Percentiles rank a stretch among this genome's conserved stretches.
These are phyloP conservation scores for Boletus rubroflammeus DNA, from an alignment of 768 basidiomycete genomes.

Conservation along the genomic window DNA sequence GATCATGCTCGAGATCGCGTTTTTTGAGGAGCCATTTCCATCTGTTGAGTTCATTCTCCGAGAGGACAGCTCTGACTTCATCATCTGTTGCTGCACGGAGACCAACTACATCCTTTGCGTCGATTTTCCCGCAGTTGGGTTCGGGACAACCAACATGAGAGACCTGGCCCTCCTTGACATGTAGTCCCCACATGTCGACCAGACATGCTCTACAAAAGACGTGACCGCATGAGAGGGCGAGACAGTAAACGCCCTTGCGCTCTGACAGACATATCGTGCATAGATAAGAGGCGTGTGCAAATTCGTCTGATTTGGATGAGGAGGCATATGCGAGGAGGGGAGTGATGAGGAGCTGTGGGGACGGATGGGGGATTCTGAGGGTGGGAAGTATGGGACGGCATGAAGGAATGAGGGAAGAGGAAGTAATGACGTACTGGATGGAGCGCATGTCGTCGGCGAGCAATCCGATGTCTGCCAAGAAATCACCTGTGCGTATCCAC, in stretches of 20 bases:
- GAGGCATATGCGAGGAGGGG: constrained; percentile 49
- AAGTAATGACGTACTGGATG: constrained; percentile 19
- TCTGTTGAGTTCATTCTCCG: constrained; percentile 58
- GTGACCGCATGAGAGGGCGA: constrained; percentile 68
- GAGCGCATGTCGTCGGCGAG: constrained; percentile 31
- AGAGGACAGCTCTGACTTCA: constrained; percentile 69
- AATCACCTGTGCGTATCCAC: constrained; percentile 63
- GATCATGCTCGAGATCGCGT: constrained; percentile 71
- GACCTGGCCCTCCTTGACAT: constrained; percentile 77
- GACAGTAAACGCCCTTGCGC: constrained; percentile 71
- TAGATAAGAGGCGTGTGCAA: constrained; percentile 60
- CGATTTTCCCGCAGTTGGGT: constrained; percentile 64
- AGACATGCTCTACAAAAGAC: constrained; percentile 84
- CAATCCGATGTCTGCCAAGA: constrained; percentile 48
- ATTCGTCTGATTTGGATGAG: constrained; percentile 45
- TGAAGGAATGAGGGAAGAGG: constrained; percentile 30
- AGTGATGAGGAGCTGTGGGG: constrained; percentile 49
- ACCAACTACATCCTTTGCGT: constrained; percentile 22
- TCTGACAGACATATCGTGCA: constrained; percentile 77
- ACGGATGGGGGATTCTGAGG: constrained; percentile 47
- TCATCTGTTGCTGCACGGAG: constrained; percentile 58
- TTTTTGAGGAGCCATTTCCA: constrained; percentile 81
- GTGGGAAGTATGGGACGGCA: neutral
- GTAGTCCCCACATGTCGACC: constrained; percentile 76
- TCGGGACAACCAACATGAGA: constrained; percentile 78